Base-by-base conservation (phyloP, 768 basidiomycete genomes). In the Hypholoma sublateritium region DNA sequence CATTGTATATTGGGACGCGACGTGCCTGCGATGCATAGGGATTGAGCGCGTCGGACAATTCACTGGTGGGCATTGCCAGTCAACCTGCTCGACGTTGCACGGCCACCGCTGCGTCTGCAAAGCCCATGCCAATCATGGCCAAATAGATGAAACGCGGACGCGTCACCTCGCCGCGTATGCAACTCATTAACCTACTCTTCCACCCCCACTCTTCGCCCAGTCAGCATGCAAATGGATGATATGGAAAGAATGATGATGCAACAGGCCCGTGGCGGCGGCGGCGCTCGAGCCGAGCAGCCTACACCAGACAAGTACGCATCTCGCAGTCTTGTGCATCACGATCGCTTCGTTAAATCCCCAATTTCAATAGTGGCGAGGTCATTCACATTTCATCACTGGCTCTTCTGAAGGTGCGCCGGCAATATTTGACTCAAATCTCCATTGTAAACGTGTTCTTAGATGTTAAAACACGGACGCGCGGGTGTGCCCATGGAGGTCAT, bases 401-500 rank as follows among this genome's bases (percentile, higher is more conserved):
- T n/a, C 80, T 99, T 14, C 79, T 99, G 50, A 99, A 99, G 86
- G 96, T 91, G 37, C 48, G 78, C 37, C 36, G 17, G n/a, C 43
- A 24, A 25, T 36, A 37, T 22, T 6, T 41, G 35, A 19, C 19
- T 56, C 21, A 46, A 25, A 8, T 58, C 46, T 49, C 58, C 50
- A 17, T 62, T 50, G 9, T 55, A n/a, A 44, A 59, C 50, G 55
- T 58, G 39, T 47, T 28, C 53, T 3, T 63, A 99, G 95, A 99
- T 99, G 97, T 77, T 99, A 59, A 99, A 99, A 74, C 97, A 99
- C 67, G 97, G 97, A 19, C 89, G 97, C 52, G 95, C 97, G 39
- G 97, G 96, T 57, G 97, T 99, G 24, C 97, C 97, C 8, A 95
- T 98, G 91, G 97, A 99, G 76, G 96, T 98, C 62, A 98, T 99